These are phyloP conservation scores for Erythrophleum ivorense DNA, from an alignment of 331 rosid genomes.

Conservation along the genomic window DNA sequence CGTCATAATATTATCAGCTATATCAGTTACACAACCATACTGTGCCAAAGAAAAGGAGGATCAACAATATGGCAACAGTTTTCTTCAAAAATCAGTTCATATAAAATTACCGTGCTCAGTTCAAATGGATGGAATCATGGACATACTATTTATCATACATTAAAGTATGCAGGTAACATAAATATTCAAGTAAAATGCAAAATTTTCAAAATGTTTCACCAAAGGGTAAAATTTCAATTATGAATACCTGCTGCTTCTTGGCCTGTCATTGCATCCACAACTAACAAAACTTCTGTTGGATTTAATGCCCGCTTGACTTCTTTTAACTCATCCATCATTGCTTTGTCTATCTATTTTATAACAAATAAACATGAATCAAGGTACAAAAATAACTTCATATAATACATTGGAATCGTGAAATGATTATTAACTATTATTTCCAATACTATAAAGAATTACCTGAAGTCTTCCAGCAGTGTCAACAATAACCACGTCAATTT, in stretches of 20 bases:
- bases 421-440: conserved; percentile 17
- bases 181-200: neutral
- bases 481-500: conserved; percentile 84
- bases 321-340: conserved; percentile 99
- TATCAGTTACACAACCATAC: conserved; percentile 2
- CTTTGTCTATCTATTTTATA: conserved; percentile 80
- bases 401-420: conserved; percentile 9
- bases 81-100: conserved; percentile 14
- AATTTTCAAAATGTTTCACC: conserved; percentile 2
- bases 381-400: conserved; percentile 5
- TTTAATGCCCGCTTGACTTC: conserved; percentile 79
- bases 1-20: conserved; percentile 16
- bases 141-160: conserved; percentile 5
- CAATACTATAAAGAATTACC: conserved; percentile 54
- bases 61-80: conserved; percentile 22
- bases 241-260: conserved; percentile 97
- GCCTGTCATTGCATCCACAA: conserved; percentile 99
- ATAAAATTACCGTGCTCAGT: neutral
- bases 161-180: neutral
- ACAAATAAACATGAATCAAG: conserved; percentile 35
- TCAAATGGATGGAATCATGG: conserved; percentile 16
- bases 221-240: conserved; percentile 35
- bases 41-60: conserved; percentile 17
- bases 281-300: conserved; percentile 93
- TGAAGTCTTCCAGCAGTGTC: conserved; percentile 99